Evolutionary conservation across 2,329 filamentous ascomycete species (phyloP).

Genomic region (Clonostachys solani): DNA sequence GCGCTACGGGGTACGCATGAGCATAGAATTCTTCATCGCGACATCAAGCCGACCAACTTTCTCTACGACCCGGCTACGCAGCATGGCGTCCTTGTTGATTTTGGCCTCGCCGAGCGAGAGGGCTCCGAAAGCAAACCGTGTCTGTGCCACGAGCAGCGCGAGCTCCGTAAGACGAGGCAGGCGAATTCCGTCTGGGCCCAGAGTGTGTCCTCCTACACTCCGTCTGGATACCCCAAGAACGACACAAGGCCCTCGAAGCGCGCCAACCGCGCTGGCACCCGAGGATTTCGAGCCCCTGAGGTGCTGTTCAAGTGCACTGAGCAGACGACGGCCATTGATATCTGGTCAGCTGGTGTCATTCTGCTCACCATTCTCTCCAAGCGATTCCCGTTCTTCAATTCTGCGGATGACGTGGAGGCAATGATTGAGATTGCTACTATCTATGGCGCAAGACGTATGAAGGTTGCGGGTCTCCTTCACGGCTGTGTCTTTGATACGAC

Average conservation of each 20-base stretch:
- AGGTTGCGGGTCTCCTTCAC: slow-evolving; percentile 74
- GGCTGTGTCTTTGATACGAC: slow-evolving; percentile 90
- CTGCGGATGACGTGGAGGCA: slow-evolving; percentile 94
- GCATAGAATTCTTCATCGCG: slow-evolving; percentile 82
- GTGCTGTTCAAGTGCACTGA: slow-evolving; percentile 96
- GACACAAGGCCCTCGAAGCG: slow-evolving; percentile 84
- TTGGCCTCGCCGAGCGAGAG: slow-evolving; percentile 88
- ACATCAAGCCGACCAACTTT: slow-evolving; percentile 98
- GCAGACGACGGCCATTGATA: slow-evolving; percentile 89
- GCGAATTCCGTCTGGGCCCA: slow-evolving; percentile 54
- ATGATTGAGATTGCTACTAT: slow-evolving; percentile 97
- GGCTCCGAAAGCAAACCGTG: slow-evolving; percentile 76
- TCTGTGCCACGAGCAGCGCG: slow-evolving; percentile 66
- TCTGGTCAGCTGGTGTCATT: slow-evolving; percentile 97
- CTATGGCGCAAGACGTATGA: slow-evolving; percentile 84
- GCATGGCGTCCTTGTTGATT: slow-evolving; percentile 93
- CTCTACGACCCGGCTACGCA: slow-evolving; percentile 79
- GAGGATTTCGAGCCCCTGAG: slow-evolving; percentile 93
- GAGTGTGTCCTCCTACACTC: slow-evolving; percentile 17
- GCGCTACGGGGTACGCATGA: slow-evolving; percentile 81
- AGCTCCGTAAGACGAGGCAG: slow-evolving; percentile 57
- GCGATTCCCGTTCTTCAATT: slow-evolving; percentile 98
- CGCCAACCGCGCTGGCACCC: slow-evolving; percentile 90
- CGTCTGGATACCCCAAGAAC: slow-evolving; percentile 74
- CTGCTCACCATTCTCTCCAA: slow-evolving; percentile 89